These are phyloP conservation scores for Alisma plantagoaquatica DNA, from an alignment of 106 monocot genomes.

Conservation along the genomic window DNA sequence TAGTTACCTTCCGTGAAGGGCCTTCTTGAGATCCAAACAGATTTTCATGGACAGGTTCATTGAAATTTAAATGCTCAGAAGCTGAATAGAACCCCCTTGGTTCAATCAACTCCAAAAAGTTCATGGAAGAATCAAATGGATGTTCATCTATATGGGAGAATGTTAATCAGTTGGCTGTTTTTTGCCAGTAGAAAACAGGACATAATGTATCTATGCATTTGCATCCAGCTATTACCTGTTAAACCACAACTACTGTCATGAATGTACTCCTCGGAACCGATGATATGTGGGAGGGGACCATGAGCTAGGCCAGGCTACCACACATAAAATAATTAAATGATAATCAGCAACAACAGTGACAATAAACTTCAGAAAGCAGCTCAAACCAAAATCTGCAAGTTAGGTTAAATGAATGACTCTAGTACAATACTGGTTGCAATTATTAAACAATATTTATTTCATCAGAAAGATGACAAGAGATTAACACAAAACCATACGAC, in stretches of 20 bases:
- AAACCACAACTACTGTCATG: slow-evolving; percentile 53
- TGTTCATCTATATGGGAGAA: slow-evolving; percentile 19
- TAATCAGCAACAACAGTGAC: not conserved
- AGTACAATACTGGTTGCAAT: too few relatives aligned
- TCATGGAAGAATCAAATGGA: not conserved
- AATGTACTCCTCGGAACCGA: slow-evolving; percentile 54
- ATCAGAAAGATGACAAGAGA: too few relatives aligned
- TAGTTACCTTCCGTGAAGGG: slow-evolving; percentile 23
- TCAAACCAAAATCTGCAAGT: too few relatives aligned
- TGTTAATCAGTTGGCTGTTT: not conserved
- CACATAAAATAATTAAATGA: not conserved
- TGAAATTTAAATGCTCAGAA: slow-evolving; percentile 7
- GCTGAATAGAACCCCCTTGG: slow-evolving; percentile 9
- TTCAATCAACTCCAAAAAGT: slow-evolving; percentile 17
- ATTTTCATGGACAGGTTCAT: slow-evolving; percentile 24
- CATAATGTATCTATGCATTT: not conserved
- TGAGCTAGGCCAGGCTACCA: slow-evolving; percentile 19
- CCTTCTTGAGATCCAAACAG: slow-evolving; percentile 10
- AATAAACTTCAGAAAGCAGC: too few relatives aligned
- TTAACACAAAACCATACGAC: too few relatives aligned
- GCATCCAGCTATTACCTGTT: slow-evolving; percentile 15
- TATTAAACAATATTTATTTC: too few relatives aligned
- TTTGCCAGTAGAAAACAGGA: not conserved
- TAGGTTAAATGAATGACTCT: too few relatives aligned
- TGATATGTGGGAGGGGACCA: slow-evolving; percentile 40